phyloP scores from a whole-genome alignment of 768 basidiomycete genomes.

The Scleroderma bovista region DNA sequence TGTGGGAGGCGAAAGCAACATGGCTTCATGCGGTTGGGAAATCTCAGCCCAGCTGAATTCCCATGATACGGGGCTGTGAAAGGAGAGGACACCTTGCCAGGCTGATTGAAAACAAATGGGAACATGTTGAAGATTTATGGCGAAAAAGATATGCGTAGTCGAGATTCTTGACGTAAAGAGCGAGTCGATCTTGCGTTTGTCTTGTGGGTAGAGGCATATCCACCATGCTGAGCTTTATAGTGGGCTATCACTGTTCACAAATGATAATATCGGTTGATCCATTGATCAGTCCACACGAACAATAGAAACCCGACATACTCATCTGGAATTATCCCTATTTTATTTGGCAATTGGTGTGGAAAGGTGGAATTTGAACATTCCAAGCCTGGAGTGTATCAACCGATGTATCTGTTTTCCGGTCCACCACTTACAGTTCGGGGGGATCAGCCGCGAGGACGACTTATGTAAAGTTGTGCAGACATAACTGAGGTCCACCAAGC shows the following conservation, averaged over 20 bases:
- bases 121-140: background rate
- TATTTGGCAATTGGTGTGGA: background rate
- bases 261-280: background rate
- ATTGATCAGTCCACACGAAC: background rate
- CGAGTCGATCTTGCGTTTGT: background rate
- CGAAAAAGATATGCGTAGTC: background rate
- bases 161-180: background rate
- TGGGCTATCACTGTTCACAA: background rate
- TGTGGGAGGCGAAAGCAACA: slow-evolving; percentile 12
- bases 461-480: background rate
- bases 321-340: background rate
- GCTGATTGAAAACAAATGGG: slow-evolving; percentile 7
- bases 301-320: background rate
- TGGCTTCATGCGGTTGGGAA: slow-evolving; percentile 11
- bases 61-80: slow-evolving; percentile 3
- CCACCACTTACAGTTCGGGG: background rate
- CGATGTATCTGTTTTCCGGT: background rate
- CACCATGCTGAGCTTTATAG: background rate
- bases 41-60: slow-evolving; percentile 24
- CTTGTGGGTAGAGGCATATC: background rate
- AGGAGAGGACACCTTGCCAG: slow-evolving; percentile 9
- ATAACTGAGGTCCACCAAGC: background rate
- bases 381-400: background rate
- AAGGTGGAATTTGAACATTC: background rate
- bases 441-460: background rate